Evolutionary conservation across 352 stramenopile species (phyloP), one percentile per base, ranked within the genome.

Genomic region (Blastocystis sp.): DNA sequence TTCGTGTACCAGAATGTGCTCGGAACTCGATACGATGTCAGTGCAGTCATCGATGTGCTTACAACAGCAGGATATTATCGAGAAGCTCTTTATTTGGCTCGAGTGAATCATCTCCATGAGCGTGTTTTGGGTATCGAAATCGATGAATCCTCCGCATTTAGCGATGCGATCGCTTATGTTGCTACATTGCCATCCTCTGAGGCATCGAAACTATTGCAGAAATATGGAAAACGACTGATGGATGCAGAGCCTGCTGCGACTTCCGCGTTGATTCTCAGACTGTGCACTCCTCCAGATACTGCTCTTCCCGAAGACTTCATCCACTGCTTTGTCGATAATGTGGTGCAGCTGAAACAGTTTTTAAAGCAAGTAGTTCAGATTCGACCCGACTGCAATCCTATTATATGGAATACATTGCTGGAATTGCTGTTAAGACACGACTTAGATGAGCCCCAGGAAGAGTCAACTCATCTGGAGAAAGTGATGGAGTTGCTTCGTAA

Each of bases 111-210:
- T 76, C 93, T 97, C 73, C 93, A 97, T 90, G 95, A 93, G 69
- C 96, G 93, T 93, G 97, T 96, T 89, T 87, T 97, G 55, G 95
- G 95, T 79, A 96, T 98, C 77, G 94, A 97, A 87, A 91, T 97
- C 4, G 94, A 96, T 37, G 95, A 96, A 55, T 92, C 95, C 18
- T 55, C 89, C 37, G 93, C 96, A 39, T 95, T 93, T 0, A 91
- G 94, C n/a, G 94, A 97, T 90, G 95, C 94, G 3, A 91, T 98
- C 15, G 92, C 93, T 84, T 97, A 96, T 91, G 96, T 98, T 63
- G 37, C 43, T n/a, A 23, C 45, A 3, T 18, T 91, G 37, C 47
- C 50, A 20, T 29, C 43, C 8, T 13, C 26, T 20, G 73, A 84
- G 5, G 73, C 54, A 6, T 47, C 53, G n/a, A 64, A 26, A 26